Evolutionary conservation across 306 rosid species (phyloP).

Genomic region (Psophocarpus tetragonolobus): DNA sequence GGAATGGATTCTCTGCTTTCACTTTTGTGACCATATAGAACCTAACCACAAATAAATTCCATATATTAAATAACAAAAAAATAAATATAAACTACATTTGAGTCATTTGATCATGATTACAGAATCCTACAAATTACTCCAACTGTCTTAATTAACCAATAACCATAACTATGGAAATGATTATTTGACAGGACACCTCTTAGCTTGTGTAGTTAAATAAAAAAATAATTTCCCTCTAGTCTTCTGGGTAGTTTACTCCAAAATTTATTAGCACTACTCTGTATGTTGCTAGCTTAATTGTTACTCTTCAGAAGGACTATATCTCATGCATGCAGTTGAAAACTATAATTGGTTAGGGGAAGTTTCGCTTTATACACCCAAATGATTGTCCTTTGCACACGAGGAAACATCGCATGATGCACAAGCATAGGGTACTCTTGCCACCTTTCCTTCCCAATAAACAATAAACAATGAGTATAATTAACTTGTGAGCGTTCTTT

Average conservation of each 20-base stretch:
- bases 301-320: background rate
- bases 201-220: background rate
- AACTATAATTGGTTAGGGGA: background rate
- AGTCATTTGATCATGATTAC: too few relatives aligned
- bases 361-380: background rate
- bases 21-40: too few relatives aligned
- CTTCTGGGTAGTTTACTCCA: background rate
- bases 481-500: background rate
- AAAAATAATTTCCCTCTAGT: background rate
- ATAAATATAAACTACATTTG: too few relatives aligned
- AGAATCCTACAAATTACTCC: too few relatives aligned
- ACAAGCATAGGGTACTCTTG: background rate
- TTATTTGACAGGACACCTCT: background rate
- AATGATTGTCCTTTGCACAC: background rate
- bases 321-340: background rate
- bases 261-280: too few relatives aligned
- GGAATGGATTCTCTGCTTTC: too few relatives aligned
- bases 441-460: background rate
- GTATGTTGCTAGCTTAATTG: background rate
- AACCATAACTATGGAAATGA: background rate
- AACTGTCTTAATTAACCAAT: background rate
- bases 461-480: background rate
- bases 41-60: too few relatives aligned
- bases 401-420: slow-evolving; percentile 20
- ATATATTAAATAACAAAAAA: too few relatives aligned